These are phyloP conservation scores for Diaporthe sp. DNA, from an alignment of 2,329 filamentous ascomycete species.

Conservation along the genomic window DNA sequence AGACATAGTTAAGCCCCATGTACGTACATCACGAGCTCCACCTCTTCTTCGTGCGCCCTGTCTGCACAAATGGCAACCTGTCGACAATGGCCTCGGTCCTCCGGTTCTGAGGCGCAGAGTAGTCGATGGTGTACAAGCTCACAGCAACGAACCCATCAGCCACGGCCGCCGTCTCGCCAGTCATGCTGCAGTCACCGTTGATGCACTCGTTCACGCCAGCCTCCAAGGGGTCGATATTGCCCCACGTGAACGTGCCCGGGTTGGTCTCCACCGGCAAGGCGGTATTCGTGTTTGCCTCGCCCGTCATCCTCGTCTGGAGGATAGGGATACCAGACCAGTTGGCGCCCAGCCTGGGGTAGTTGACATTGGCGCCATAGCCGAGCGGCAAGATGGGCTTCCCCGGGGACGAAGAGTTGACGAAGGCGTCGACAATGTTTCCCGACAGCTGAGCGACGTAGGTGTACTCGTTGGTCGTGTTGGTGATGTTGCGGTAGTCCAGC, in stretches of 20 bases:
- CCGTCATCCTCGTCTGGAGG: slow-evolving; percentile 63
- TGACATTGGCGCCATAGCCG: slow-evolving; percentile 67
- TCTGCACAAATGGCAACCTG: slow-evolving; percentile 9
- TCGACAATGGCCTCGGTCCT: slow-evolving; percentile 3
- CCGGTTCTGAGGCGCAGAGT: slow-evolving; percentile 56
- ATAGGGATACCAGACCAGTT: slow-evolving; percentile 58
- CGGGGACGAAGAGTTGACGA: slow-evolving; percentile 55
- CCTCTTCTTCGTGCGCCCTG: neutral
- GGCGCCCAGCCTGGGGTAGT: slow-evolving; percentile 60
- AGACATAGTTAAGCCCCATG: too few relatives aligned
- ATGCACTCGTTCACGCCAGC: slow-evolving; percentile 63
- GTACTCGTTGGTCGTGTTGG: slow-evolving; percentile 51
- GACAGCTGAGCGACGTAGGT: slow-evolving; percentile 59
- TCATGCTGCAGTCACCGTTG: slow-evolving; percentile 65
- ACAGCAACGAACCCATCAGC: slow-evolving; percentile 58
- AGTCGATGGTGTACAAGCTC: slow-evolving; percentile 65
- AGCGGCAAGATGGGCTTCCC: slow-evolving; percentile 57
- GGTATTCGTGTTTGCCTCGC: slow-evolving; percentile 61
- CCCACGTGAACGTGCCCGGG: slow-evolving; percentile 59
- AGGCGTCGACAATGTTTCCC: slow-evolving; percentile 58
- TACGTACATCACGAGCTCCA: too few relatives aligned
- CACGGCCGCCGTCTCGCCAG: slow-evolving; percentile 64
- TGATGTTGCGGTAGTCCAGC: slow-evolving; percentile 22
- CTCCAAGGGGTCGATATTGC: slow-evolving; percentile 53
- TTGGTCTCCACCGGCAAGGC: slow-evolving; percentile 58